Evolutionary conservation across 1,284 basidiomycete species (phyloP).

Genomic region (Ustilago shanxiensis): DNA sequence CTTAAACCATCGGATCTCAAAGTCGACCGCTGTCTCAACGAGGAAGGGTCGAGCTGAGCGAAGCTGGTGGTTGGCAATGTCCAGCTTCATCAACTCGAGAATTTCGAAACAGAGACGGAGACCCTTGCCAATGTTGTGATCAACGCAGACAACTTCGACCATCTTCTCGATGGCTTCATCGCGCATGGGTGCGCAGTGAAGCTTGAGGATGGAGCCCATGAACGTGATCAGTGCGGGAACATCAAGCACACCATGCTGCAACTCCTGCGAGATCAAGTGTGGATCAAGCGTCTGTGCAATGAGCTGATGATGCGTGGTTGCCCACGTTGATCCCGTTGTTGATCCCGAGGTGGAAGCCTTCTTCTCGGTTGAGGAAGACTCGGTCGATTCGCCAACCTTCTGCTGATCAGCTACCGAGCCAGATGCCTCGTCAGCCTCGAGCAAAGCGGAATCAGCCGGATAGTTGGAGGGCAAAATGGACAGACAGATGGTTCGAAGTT

Average conservation of each 20-base stretch:
- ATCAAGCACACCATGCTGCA: slow-evolving; percentile 83
- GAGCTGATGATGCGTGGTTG: slow-evolving; percentile 63
- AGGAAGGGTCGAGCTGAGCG: slow-evolving; percentile 87
- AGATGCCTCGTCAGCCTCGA: slow-evolving; percentile 67
- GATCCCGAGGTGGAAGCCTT: slow-evolving; percentile 5
- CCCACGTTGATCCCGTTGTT: slow-evolving; percentile 18
- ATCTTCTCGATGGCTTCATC: slow-evolving; percentile 86
- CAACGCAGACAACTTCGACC: slow-evolving; percentile 72
- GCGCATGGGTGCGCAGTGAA: slow-evolving; percentile 92
- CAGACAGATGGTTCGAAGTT: slow-evolving; percentile 84
- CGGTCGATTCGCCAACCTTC: slow-evolving; percentile 1
- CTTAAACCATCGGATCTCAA: slow-evolving; percentile 84
- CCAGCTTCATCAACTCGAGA: slow-evolving; percentile 93
- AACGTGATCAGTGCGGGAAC: slow-evolving; percentile 82
- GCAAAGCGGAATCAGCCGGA: slow-evolving; percentile 74
- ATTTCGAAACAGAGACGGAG: slow-evolving; percentile 89
- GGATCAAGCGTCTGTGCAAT: slow-evolving; percentile 73
- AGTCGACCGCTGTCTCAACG: slow-evolving; percentile 82
- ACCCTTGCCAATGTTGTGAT: slow-evolving; percentile 76
- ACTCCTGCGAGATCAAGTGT: slow-evolving; percentile 81
- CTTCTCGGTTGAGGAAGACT: background rate
- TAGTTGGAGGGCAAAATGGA: slow-evolving; percentile 77
- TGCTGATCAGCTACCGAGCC: slow-evolving; percentile 4
- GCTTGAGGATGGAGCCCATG: slow-evolving; percentile 85
- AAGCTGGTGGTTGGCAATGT: slow-evolving; percentile 94